Conservation (phyloP, 2,329 filamentous ascomycete species). For the Talaromyces piceae region DNA sequence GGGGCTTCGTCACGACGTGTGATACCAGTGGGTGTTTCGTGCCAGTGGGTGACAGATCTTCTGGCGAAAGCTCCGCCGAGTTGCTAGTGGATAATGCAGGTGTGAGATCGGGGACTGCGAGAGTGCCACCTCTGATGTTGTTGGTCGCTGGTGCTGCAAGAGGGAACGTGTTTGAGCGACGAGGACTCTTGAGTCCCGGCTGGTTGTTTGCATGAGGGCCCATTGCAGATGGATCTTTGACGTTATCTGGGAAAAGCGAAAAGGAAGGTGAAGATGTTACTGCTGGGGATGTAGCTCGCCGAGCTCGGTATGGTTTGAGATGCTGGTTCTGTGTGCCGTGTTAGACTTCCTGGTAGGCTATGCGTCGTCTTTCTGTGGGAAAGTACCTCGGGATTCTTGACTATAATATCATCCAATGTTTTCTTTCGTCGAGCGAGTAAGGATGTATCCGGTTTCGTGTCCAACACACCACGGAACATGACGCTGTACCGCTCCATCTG, state of each 20-base stretch:
- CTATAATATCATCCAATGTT: conserved; percentile 44
- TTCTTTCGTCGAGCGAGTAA: conserved; percentile 30
- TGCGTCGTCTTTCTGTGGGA: not conserved
- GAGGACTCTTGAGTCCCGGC: conserved; percentile 7
- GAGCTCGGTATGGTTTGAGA: conserved; percentile 17
- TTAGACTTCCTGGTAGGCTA: not conserved
- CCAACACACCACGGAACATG: conserved; percentile 77
- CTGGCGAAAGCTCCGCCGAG: not conserved
- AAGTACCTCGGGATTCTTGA: conserved; percentile 37
- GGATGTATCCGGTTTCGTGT: conserved; percentile 29
- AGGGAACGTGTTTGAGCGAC: conserved; percentile 16
- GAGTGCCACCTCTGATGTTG: not conserved
- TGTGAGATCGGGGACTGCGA: conserved; percentile 6
- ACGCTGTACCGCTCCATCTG: conserved; percentile 86
- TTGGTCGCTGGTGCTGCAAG: not conserved
- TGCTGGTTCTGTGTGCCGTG: not conserved
- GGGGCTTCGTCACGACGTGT: conserved; percentile 13
- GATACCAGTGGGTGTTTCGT: conserved; percentile 8
- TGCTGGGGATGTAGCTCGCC: conserved; percentile 31
- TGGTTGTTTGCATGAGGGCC: not conserved
- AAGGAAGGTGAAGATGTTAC: conserved; percentile 30
- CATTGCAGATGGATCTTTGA: not conserved
- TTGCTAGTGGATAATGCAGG: conserved; percentile 8
- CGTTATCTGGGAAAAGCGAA: conserved; percentile 29
- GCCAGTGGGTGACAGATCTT: conserved; percentile 1